Evolutionary conservation across 2,329 filamentous ascomycete species (phyloP).

Genomic region (Pseudocercospora macadamiae): DNA sequence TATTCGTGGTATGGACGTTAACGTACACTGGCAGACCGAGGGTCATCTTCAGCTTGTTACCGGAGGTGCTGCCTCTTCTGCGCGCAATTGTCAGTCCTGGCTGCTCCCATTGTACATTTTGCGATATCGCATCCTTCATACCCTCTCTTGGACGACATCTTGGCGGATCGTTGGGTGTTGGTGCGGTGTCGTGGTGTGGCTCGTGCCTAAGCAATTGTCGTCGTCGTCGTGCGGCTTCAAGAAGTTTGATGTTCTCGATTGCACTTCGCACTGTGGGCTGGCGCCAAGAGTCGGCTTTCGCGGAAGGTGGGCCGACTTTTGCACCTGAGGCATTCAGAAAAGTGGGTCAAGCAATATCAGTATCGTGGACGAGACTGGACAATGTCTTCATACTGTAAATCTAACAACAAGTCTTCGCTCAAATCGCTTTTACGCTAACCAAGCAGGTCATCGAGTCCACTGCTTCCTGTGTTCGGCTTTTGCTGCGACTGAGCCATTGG

Average conservation of each 20-base stretch:
- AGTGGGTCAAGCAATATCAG: background rate
- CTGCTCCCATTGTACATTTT: no score
- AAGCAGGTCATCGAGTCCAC: conserved; percentile 48
- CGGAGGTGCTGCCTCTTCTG: conserved; percentile 79
- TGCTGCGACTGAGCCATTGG: conserved; percentile 17
- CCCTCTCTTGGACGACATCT: conserved; percentile 43
- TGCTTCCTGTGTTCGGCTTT: conserved; percentile 36
- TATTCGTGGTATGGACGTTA: conserved; percentile 61
- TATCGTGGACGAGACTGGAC: background rate
- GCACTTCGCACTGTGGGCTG: background rate
- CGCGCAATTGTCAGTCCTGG: conserved; percentile 10
- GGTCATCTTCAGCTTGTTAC: conserved; percentile 99
- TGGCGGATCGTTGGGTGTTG: conserved; percentile 21
- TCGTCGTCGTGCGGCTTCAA: conserved; percentile 1
- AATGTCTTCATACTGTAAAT: conserved; percentile 2
- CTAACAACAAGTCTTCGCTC: conserved; percentile 11
- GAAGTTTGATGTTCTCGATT: conserved; percentile 3
- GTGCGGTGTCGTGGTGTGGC: conserved; percentile 13
- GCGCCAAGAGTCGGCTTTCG: background rate
- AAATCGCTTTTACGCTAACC: conserved; percentile 32
- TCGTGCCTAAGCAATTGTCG: background rate
- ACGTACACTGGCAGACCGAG: conserved; percentile 99
- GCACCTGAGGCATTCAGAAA: background rate
- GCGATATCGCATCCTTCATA: background rate
- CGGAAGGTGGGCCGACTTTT: background rate